Conservation (phyloP, 1,139 yeast species). For the Yamadazyma membranifaciens region DNA sequence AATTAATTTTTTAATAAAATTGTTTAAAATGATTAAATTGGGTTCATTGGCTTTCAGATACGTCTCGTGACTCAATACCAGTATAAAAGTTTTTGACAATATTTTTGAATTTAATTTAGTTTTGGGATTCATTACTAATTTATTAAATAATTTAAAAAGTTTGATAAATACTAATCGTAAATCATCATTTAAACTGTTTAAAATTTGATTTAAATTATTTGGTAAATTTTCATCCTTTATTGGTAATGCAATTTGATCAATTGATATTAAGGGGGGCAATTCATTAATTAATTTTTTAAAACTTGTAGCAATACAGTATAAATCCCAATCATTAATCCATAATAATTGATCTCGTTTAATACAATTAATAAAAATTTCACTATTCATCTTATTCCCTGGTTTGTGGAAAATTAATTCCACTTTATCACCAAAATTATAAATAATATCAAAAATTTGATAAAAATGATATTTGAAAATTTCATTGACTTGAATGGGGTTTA, state of each 20-base stretch:
- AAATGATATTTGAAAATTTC: conserved; percentile 40
- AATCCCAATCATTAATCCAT: conserved; percentile 65
- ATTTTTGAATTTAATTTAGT: conserved; percentile 49
- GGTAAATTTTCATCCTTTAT: conserved; percentile 44
- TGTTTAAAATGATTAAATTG: conserved; percentile 45
- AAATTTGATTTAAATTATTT: conserved; percentile 22
- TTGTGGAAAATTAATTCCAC: conserved; percentile 52
- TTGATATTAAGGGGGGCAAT: conserved; percentile 47
- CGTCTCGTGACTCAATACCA: conserved; percentile 53
- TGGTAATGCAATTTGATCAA: conserved; percentile 44
- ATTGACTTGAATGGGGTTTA: conserved; percentile 17
- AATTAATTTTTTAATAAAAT: conserved; percentile 50
- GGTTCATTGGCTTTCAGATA: conserved; percentile 45
- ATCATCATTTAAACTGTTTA: conserved; percentile 9
- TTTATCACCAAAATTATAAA: conserved; percentile 33
- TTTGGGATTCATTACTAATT: conserved; percentile 14
- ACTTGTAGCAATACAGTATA: conserved; percentile 55
- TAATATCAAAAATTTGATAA: conserved; percentile 44
- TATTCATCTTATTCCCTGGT: conserved; percentile 55
- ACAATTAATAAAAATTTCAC: conserved; percentile 51
- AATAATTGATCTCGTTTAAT: conserved; percentile 53
- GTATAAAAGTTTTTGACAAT: conserved; percentile 48
- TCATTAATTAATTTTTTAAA: conserved; percentile 49
- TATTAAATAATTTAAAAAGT: conserved; percentile 13
- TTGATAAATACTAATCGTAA: conserved; percentile 12